Evolutionary conservation across 768 basidiomycete species (phyloP), one percentile per base, ranked within the genome.

Genomic region (Rubroboletus satanas): DNA sequence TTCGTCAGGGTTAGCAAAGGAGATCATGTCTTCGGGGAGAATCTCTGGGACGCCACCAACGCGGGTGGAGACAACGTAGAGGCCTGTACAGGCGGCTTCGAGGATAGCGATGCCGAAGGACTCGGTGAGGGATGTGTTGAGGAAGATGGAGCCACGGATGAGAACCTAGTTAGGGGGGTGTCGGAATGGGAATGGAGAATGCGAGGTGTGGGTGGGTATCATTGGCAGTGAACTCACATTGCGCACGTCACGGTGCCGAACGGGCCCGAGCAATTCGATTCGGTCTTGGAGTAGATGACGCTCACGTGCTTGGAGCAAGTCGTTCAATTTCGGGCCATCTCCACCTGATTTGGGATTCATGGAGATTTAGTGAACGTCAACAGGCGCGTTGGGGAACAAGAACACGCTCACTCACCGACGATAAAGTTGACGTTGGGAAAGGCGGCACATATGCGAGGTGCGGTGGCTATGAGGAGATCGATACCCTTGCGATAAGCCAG

Each of bases 41-140:
- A 98, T 89, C 70, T 98, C 97, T 0, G 96, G 93, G 0, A 98
- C 91, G 1, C 97, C 97, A 0, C 97, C 97, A 0, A 98, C 96
- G 42, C 85, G 83, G 0, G 97, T 98, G 39, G 87, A 87, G 46
- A 98, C 96, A 47, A 98, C 88, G 66, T 96, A 96, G 15, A 98
- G 78, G 1, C 97, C 96, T 0, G 93, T 85, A 59, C 91, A 95
- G 0, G 97, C 97, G 0, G 96, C 97, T 74, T 99, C 97, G 41
- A 99, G 80, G 59, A 96, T 94, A n/a, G 90, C 91, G 60, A 96
- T 98, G 0, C 97, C 96, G 61, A 98, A 99, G 0, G 97, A 83
- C 68, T 98, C 97, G 1, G 96, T 98, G 26, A 98, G 79, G 0
- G 93, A 95, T 0, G 97, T 95, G 65, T 95, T 97, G 76, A 99